Evolutionary conservation across 139 green algal species (phyloP).

Genomic region (Chlorella sp.): DNA sequence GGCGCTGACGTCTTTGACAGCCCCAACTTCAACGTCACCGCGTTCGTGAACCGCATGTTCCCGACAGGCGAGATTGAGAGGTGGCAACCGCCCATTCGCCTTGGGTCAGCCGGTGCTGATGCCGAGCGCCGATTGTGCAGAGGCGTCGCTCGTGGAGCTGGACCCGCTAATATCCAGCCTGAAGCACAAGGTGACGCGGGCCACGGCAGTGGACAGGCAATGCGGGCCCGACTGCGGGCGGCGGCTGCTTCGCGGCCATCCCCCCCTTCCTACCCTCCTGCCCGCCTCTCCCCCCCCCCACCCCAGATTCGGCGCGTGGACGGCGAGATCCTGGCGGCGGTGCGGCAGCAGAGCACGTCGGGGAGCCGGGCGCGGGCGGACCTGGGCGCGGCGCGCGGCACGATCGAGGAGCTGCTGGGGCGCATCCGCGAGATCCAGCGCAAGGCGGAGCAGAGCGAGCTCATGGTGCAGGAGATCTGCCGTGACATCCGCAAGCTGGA

Average conservation of each 20-base stretch:
- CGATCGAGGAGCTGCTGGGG: conserved; percentile 79
- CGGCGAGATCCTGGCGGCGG: conserved; percentile 86
- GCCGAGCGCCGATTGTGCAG: conserved; percentile 53
- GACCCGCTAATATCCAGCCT: conserved; percentile 81
- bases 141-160: conserved; percentile 76
- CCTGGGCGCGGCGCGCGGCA: conserved; percentile 60
- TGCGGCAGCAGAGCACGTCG: conserved; percentile 81
- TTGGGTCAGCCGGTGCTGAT: too few species aligned
- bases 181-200: conserved; percentile 58
- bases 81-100: too few species aligned
- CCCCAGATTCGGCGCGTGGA: conserved; percentile 87
- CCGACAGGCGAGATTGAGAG: conserved; percentile 76
- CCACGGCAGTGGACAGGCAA: too few species aligned
- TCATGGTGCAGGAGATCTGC: conserved; percentile 98
- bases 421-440: conserved; percentile 87
- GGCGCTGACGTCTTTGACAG: conserved; percentile 75
- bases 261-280: too few species aligned
- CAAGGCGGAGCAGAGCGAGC: conserved; percentile 90
- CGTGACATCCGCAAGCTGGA: conserved; percentile 97
- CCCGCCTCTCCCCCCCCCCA: too few species aligned
- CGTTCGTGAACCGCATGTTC: conserved; percentile 90
- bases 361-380: conserved; percentile 68
- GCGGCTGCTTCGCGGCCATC: too few species aligned
- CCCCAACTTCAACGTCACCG: conserved; percentile 75
- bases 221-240: too few species aligned